These are phyloP conservation scores for Orychophragmus violaceus DNA, from an alignment of 345 rosid genomes.

Conservation along the genomic window DNA sequence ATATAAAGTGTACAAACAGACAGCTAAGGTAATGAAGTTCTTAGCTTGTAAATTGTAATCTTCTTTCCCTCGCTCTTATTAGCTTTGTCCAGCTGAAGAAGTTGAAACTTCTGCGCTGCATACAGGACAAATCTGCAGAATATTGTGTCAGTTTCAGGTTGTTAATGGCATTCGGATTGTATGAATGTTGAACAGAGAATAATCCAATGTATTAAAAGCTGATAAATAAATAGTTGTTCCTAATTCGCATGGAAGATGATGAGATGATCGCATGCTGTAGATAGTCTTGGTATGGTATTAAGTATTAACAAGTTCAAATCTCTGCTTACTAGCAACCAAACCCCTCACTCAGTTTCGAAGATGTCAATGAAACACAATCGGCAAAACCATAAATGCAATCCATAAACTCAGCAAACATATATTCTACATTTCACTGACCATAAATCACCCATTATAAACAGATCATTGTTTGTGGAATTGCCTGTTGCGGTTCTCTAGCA, in stretches of 20 bases:
- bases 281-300: background rate
- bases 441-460: background rate
- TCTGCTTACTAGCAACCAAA: constrained; percentile 4
- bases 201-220: background rate
- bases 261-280: background rate
- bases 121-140: constrained; percentile 79
- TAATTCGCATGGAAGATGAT: background rate
- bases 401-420: background rate
- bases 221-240: background rate
- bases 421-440: background rate
- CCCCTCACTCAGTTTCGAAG: background rate
- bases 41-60: constrained; percentile 25
- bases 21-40: constrained; percentile 16
- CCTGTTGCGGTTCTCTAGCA: background rate
- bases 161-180: background rate
- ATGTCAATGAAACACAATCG: background rate
- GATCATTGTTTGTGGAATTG: background rate
- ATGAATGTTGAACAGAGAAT: background rate
- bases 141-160: background rate
- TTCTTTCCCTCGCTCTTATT: background rate
- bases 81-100: constrained; percentile 52
- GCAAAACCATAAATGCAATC: background rate
- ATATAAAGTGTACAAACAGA: constrained; percentile 21
- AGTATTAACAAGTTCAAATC: background rate
- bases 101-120: constrained; percentile 75